phyloP scores from a whole-genome alignment of 2,329 filamentous ascomycete genomes.

The Botrytis sinoallii region DNA sequence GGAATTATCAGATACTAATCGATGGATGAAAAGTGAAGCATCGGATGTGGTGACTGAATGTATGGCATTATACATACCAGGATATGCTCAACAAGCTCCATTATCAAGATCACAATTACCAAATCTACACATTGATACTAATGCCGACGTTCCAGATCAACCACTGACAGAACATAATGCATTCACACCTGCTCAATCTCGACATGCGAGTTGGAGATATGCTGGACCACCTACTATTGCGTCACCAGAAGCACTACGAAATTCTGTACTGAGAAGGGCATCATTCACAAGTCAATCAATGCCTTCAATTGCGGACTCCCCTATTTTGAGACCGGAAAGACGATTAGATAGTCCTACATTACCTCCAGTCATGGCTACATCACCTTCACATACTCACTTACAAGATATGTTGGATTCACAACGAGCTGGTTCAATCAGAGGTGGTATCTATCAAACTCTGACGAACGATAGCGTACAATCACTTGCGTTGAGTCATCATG shows the following conservation, averaged over 20 bases:
- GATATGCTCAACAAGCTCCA: slow-evolving; percentile 26
- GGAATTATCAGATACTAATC: slow-evolving; percentile 70
- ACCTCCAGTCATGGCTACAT: slow-evolving; percentile 47
- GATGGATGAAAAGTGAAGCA: slow-evolving; percentile 77
- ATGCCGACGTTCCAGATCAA: slow-evolving; percentile 34
- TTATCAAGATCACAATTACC: slow-evolving; percentile 21
- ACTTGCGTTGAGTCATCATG: slow-evolving; percentile 36
- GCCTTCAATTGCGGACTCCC: slow-evolving; percentile 48
- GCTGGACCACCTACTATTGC: slow-evolving; percentile 46
- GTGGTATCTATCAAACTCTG: slow-evolving; percentile 52
- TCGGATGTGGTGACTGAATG: slow-evolving; percentile 79
- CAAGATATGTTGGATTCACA: slow-evolving; percentile 61
- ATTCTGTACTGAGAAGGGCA: slow-evolving; percentile 42
- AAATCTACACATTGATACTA: slow-evolving; percentile 22
- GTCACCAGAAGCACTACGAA: slow-evolving; percentile 41
- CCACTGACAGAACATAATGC: slow-evolving; percentile 28
- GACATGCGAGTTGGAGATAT: slow-evolving; percentile 51
- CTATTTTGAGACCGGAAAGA: slow-evolving; percentile 26
- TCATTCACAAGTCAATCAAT: slow-evolving; percentile 50
- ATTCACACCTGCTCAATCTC: slow-evolving; percentile 30
- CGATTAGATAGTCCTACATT: slow-evolving; percentile 61
- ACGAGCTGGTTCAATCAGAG: slow-evolving; percentile 49
- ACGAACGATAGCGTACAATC: slow-evolving; percentile 55
- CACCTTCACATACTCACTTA: slow-evolving; percentile 53
- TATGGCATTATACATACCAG: slow-evolving; percentile 58